Evolutionary conservation across 805 yeast genomes (phyloP).

Genomic region (Hanseniaspora singularis): DNA sequence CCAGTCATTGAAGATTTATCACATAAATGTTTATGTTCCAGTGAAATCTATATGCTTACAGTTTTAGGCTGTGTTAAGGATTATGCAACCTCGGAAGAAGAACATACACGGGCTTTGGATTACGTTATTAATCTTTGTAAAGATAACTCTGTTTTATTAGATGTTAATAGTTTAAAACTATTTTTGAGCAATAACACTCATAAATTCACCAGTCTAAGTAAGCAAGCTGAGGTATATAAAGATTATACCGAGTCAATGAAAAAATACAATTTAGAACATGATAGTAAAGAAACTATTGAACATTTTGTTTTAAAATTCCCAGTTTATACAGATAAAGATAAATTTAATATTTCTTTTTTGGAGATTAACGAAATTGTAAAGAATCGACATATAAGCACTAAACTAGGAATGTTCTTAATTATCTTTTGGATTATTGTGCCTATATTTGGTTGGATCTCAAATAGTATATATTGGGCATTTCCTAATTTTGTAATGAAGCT

Average conservation of each 20-base stretch:
- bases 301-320: slow-evolving; percentile 24
- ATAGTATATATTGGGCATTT: slow-evolving; percentile 29
- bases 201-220: neutral
- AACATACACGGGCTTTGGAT: slow-evolving; percentile 26
- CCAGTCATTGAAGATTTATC: slow-evolving; percentile 26
- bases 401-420: slow-evolving; percentile 24
- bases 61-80: slow-evolving; percentile 29
- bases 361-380: slow-evolving; percentile 25
- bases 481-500: slow-evolving; percentile 25
- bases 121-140: slow-evolving; percentile 30
- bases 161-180: slow-evolving; percentile 23
- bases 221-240: neutral
- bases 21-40: slow-evolving; percentile 29
- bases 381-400: slow-evolving; percentile 27
- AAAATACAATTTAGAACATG: slow-evolving; percentile 23
- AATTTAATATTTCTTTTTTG: slow-evolving; percentile 23
- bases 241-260: neutral
- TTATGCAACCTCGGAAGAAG: slow-evolving; percentile 23
- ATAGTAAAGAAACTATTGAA: slow-evolving; percentile 18
- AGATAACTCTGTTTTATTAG: slow-evolving; percentile 25
- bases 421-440: slow-evolving; percentile 29
- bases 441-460: slow-evolving; percentile 22
- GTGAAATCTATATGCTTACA: slow-evolving; percentile 30
- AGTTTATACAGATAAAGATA: slow-evolving; percentile 20
- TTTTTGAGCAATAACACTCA: slow-evolving; percentile 18